Evolutionary conservation across 2,329 filamentous ascomycete species (phyloP).

Genomic region (Arthrobotrys sphaeroides): DNA sequence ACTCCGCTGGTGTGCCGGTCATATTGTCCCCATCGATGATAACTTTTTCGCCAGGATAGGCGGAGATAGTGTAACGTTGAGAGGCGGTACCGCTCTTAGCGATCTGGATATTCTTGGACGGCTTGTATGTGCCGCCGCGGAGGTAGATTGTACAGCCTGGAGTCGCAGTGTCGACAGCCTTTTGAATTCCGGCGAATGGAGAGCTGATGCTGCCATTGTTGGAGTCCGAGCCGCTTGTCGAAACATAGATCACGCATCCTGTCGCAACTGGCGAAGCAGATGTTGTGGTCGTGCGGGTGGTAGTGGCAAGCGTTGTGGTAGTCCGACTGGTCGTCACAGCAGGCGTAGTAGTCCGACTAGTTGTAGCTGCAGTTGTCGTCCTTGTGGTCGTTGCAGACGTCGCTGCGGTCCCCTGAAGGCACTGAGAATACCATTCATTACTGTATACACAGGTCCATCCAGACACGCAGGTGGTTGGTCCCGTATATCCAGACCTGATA

Average conservation of each 20-base stretch:
- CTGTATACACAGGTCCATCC: conserved; percentile 42
- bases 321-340: conserved; percentile 8
- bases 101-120: conserved; percentile 65
- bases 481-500: conserved; percentile 23
- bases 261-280: conserved; percentile 29
- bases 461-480: conserved; percentile 23
- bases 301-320: not conserved
- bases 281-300: conserved; percentile 16
- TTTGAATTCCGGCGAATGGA: conserved; percentile 65
- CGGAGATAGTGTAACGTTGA: conserved; percentile 62
- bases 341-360: conserved; percentile 1
- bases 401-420: conserved; percentile 2
- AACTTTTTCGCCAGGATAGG: conserved; percentile 63
- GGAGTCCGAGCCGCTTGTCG: conserved; percentile 62
- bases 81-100: conserved; percentile 62
- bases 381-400: not conserved
- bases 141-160: conserved; percentile 65
- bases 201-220: conserved; percentile 61
- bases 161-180: conserved; percentile 63
- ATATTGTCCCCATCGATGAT: conserved; percentile 64
- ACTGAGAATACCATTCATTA: conserved; percentile 46
- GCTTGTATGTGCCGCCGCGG: conserved; percentile 64
- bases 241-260: conserved; percentile 63
- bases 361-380: not conserved
- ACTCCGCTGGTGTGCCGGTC: conserved; percentile 62